Evolutionary conservation across 768 basidiomycete genomes (phyloP), one percentile per base, ranked within the genome.

Genomic region (Lentinula detonsa): DNA sequence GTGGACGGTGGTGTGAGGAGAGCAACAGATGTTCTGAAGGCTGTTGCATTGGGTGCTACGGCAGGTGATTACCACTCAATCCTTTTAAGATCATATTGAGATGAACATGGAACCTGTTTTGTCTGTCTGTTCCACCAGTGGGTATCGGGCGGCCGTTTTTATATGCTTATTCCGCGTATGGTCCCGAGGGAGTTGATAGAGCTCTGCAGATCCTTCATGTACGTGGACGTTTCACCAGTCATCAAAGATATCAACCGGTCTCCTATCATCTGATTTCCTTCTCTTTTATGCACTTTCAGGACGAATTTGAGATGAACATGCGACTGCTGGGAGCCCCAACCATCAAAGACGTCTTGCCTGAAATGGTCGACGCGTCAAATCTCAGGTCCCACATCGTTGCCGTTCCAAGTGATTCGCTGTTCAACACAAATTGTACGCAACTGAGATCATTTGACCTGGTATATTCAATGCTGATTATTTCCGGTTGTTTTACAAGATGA

Each of bases 291-390:
- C 45, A 6, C 13, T 6, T 62, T 8, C 69, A 98, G 93, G 93
- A 95, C 66, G 96, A 99, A 72, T 93, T 99, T 67, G 93, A 95
- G 78, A 98, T 98, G 96, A 95, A 96, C 74, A 82, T 98, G 84
- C 88, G 95, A 15, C 78, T 98, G 1, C 74, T 99, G 33, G 96
- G 96, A 6, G 95, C 95, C 0, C 85, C 80, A 3, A 89, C 83
- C 0, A 71, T 98, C 48, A 81, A 80, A 57, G 93, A 98, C 37
- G 76, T 98, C 60, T 84, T 86, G 0, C 91, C 90, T 0, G 84
- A 85, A 48, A 95, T 98, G 95, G 93, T 98, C 7, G 93, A 98
- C 64, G 85, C 86, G 11, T 82, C 84, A 1, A 87, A 85, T 56
- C 73, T 96, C 34, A 76, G 78, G 57, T 72, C 78, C 28, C 93